Evolutionary conservation across 2,329 filamentous ascomycete genomes (phyloP).

Genomic region (Diaporthe ilicicola): DNA sequence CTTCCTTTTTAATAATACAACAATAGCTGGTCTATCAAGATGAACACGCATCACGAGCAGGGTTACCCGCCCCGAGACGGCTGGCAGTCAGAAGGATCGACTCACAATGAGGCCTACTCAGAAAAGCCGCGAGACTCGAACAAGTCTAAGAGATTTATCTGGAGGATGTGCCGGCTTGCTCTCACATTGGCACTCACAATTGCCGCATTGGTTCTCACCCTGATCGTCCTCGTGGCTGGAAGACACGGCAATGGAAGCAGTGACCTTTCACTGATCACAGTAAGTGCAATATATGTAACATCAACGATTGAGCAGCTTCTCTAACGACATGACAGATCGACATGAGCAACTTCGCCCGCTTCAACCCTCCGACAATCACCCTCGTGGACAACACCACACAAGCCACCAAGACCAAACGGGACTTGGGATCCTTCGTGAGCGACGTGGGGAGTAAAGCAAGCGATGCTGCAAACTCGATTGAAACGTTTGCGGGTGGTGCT

Average conservation of each 20-base stretch:
- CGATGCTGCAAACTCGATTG: constrained; percentile 11
- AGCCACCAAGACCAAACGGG: constrained; percentile 26
- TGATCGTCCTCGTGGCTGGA: constrained; percentile 29
- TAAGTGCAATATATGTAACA: neutral
- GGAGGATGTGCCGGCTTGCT: constrained; percentile 28
- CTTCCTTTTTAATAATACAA: neutral
- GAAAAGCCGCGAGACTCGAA: neutral
- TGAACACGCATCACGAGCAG: neutral
- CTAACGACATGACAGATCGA: constrained; percentile 24
- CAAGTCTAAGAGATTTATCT: constrained; percentile 18
- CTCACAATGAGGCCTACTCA: neutral
- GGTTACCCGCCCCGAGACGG: constrained; percentile 3
- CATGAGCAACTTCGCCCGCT: constrained; percentile 32
- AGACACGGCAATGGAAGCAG: constrained; percentile 25
- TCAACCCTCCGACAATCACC: constrained; percentile 25
- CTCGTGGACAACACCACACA: constrained; percentile 25
- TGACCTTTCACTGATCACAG: constrained; percentile 30
- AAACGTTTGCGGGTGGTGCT: constrained; percentile 14
- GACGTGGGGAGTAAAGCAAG: constrained; percentile 9
- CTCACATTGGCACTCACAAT: constrained; percentile 22
- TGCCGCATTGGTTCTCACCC: constrained; percentile 27
- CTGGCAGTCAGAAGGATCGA: constrained; percentile 10
- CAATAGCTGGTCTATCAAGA: constrained; percentile 8
- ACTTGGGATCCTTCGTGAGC: constrained; percentile 19
- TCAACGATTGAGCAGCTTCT: neutral